These are phyloP conservation scores for Elaphomyces granulatus DNA, from an alignment of 495 filamentous ascomycete genomes.

Conservation along the genomic window DNA sequence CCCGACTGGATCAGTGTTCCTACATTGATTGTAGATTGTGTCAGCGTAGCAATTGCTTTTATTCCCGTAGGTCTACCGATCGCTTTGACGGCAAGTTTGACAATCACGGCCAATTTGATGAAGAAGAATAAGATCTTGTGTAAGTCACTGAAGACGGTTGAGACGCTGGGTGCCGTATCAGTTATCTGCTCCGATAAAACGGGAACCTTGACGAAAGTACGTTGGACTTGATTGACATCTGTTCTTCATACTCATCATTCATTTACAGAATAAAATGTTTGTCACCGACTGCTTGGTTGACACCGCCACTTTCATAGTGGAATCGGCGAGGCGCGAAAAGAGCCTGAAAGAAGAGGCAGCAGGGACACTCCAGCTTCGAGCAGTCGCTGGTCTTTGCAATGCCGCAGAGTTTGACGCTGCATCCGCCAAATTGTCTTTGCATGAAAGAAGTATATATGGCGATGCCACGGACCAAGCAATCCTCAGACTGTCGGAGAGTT, in stretches of 20 bases:
- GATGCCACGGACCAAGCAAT: constrained; percentile 58
- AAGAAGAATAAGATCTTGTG: constrained; percentile 47
- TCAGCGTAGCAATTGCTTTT: constrained; percentile 52
- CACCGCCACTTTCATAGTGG: constrained; percentile 16
- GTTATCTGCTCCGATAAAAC: constrained; percentile 61
- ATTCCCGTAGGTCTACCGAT: constrained; percentile 57
- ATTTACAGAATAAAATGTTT: constrained; percentile 34
- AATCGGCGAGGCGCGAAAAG: constrained; percentile 26
- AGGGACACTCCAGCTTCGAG: constrained; percentile 33
- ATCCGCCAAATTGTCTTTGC: constrained; percentile 33
- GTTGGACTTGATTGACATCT: too few species aligned
- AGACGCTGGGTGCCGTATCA: constrained; percentile 52
- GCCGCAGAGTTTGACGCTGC: constrained; percentile 49
- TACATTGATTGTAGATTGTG: constrained; percentile 45
- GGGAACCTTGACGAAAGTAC: constrained; percentile 47
- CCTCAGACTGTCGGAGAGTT: constrained; percentile 45
- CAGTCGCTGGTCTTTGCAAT: constrained; percentile 48
- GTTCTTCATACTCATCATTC: not conserved
- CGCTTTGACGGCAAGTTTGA: constrained; percentile 40
- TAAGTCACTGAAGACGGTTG: constrained; percentile 53
- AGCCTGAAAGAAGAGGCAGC: constrained; percentile 2
- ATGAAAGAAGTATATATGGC: constrained; percentile 43
- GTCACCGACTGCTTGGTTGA: constrained; percentile 31
- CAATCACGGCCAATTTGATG: constrained; percentile 47
- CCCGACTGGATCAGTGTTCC: constrained; percentile 51